phyloP scores from a whole-genome alignment of 495 filamentous ascomycete species.

The Umbilicaria muhlenbergii region DNA sequence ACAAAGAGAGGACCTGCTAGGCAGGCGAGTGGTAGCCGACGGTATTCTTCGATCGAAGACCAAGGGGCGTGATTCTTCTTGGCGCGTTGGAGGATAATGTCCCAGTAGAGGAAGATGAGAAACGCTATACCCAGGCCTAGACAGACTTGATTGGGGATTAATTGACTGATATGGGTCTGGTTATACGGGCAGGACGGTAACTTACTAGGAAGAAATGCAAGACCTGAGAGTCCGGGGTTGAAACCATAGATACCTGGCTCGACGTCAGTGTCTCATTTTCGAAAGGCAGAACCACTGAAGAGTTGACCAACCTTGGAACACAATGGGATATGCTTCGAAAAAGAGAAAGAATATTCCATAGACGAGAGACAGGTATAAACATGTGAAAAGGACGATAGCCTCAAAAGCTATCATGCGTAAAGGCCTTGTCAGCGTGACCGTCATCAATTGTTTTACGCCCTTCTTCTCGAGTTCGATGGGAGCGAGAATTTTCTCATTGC shows the following conservation, averaged over 20 bases:
- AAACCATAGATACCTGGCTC: constrained; percentile 17
- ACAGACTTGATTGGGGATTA: constrained; percentile 6
- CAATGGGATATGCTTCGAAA: constrained; percentile 53
- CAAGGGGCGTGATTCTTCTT: constrained; percentile 9
- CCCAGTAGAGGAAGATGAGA: constrained; percentile 15
- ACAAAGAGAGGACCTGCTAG: constrained; percentile 49
- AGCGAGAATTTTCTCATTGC: constrained; percentile 30
- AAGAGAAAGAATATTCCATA: constrained; percentile 69
- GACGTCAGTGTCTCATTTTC: background rate
- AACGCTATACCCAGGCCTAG: constrained; percentile 16
- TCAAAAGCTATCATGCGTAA: constrained; percentile 34
- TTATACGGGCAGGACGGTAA: background rate
- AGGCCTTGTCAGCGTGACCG: constrained; percentile 33
- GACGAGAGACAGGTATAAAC: constrained; percentile 50
- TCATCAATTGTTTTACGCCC: constrained; percentile 24
- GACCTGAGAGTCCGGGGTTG: constrained; percentile 21
- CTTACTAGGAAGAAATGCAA: constrained; percentile 28
- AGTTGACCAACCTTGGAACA: constrained; percentile 34
- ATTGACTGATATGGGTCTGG: background rate
- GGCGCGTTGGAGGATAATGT: constrained; percentile 14
- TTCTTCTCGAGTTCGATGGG: constrained; percentile 31
- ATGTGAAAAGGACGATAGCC: constrained; percentile 47
- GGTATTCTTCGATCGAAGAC: constrained; percentile 33
- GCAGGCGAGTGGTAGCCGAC: constrained; percentile 46
- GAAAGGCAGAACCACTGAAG: background rate